These are phyloP conservation scores for Acer campestre DNA, from an alignment of 345 rosid species.

Conservation along the genomic window DNA sequence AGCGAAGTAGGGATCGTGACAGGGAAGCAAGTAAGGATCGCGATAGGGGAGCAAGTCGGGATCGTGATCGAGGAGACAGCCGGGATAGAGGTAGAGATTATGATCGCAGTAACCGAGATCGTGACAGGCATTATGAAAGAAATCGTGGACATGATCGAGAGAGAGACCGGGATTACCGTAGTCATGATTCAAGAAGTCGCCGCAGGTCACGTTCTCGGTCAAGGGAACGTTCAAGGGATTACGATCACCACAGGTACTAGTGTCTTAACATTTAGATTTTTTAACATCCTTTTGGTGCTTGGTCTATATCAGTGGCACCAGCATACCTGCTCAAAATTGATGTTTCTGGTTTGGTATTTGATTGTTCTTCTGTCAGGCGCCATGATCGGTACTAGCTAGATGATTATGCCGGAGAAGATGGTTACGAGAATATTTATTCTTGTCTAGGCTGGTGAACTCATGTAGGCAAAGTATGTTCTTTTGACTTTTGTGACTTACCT, in stretches of 20 bases:
- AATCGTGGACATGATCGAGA: conserved; percentile 67
- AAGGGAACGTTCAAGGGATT: conserved; percentile 71
- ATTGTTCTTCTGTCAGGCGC: conserved; percentile 35
- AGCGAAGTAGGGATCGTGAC: conserved; percentile 51
- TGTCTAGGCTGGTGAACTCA: conserved; percentile 22
- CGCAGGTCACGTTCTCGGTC: conserved; percentile 89
- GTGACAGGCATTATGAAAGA: conserved; percentile 76
- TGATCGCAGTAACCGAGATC: conserved; percentile 87
- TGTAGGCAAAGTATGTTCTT: conserved; percentile 18
- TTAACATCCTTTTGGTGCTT: not conserved
- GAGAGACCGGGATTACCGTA: conserved; percentile 69
- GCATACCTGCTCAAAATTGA: not conserved
- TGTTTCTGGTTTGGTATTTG: not conserved
- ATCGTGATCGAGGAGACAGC: conserved; percentile 63
- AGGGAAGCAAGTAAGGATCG: conserved; percentile 39
- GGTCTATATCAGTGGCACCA: not conserved
- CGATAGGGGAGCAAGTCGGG: conserved; percentile 68
- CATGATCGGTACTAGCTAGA: conserved; percentile 44
- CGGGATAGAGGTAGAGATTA: conserved; percentile 83
- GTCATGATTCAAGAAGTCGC: conserved; percentile 74
- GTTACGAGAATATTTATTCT: conserved; percentile 13
- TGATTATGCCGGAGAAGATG: conserved; percentile 13
- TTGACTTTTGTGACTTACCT: conserved; percentile 22
- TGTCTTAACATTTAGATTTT: not conserved
- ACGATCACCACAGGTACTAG: conserved; percentile 80